These are phyloP conservation scores for Stereocaulon alpinum DNA, from an alignment of 495 filamentous ascomycete species.

Conservation along the genomic window DNA sequence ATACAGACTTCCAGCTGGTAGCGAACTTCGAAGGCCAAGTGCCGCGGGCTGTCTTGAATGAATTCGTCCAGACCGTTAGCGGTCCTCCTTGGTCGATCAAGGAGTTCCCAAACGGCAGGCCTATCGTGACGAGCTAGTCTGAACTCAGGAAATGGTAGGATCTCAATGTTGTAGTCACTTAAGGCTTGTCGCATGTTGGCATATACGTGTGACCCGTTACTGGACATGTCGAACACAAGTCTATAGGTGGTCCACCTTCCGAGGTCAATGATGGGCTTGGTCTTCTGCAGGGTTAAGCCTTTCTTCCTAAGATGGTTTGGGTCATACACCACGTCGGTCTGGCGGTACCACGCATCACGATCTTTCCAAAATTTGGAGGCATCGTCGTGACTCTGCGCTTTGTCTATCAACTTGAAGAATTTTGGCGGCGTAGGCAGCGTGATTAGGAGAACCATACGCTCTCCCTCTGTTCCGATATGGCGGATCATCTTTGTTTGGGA, in stretches of 20 bases:
- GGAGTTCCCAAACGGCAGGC: conserved; percentile 45
- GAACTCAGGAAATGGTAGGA: conserved; percentile 27
- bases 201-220: conserved; percentile 27
- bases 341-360: conserved; percentile 62
- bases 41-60: conserved; percentile 27
- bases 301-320: conserved; percentile 28
- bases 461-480: conserved; percentile 29
- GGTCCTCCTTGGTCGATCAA: conserved; percentile 31
- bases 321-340: conserved; percentile 55
- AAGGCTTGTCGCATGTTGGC: conserved; percentile 43
- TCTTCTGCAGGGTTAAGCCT: conserved; percentile 46
- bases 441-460: conserved; percentile 41
- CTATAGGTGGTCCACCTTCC: conserved; percentile 64
- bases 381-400: conserved; percentile 33
- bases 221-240: conserved; percentile 36
- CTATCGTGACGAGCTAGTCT: conserved; percentile 21
- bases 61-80: conserved; percentile 21
- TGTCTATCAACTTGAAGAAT: conserved; percentile 46
- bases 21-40: conserved; percentile 59
- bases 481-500: conserved; percentile 48
- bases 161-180: conserved; percentile 62
- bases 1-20: conserved; percentile 93
- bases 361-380: conserved; percentile 48
- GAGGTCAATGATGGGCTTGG: conserved; percentile 58
- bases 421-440: conserved; percentile 53